These are phyloP conservation scores for Fistulinella prunicolor DNA, from an alignment of 768 basidiomycete species.

Conservation along the genomic window DNA sequence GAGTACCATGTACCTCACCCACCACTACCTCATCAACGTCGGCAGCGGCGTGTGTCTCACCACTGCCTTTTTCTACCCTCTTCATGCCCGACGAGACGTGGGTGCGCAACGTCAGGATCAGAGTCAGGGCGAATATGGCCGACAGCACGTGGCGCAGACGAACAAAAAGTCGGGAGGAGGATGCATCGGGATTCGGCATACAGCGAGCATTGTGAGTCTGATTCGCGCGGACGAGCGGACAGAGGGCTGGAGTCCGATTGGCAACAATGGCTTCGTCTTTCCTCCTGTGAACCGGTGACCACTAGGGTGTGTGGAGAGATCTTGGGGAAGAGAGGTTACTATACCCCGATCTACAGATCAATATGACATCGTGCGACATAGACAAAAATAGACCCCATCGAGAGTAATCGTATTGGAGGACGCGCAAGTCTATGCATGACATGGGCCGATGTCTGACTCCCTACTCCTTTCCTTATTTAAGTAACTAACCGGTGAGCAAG, in stretches of 20 bases:
- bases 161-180: slow-evolving; percentile 29
- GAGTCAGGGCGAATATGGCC: neutral
- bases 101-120: neutral
- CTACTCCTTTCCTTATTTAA: too few relatives aligned
- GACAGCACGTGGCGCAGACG: slow-evolving; percentile 6
- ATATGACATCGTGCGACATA: too few relatives aligned
- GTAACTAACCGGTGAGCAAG: too few relatives aligned
- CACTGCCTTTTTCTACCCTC: slow-evolving; percentile 80
- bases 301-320: too few relatives aligned
- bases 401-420: too few relatives aligned
- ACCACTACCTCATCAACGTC: slow-evolving; percentile 98
- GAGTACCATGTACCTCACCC: slow-evolving; percentile 98
- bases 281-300: slow-evolving; percentile 36
- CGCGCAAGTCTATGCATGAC: too few relatives aligned
- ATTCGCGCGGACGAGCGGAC: slow-evolving; percentile 73
- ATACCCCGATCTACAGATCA: too few relatives aligned
- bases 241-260: slow-evolving; percentile 80
- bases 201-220: slow-evolving; percentile 80
- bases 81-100: slow-evolving; percentile 69
- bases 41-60: slow-evolving; percentile 92
- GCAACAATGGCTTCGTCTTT: slow-evolving; percentile 50
- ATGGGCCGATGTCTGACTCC: too few relatives aligned
- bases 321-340: too few relatives aligned
- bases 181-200: slow-evolving; percentile 64
- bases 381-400: too few relatives aligned